Percentiles rank a stretch among this genome's conserved stretches.
Conservation (phyloP, 2,329 filamentous ascomycete species). For the Neofusicoccum laricinum region DNA sequence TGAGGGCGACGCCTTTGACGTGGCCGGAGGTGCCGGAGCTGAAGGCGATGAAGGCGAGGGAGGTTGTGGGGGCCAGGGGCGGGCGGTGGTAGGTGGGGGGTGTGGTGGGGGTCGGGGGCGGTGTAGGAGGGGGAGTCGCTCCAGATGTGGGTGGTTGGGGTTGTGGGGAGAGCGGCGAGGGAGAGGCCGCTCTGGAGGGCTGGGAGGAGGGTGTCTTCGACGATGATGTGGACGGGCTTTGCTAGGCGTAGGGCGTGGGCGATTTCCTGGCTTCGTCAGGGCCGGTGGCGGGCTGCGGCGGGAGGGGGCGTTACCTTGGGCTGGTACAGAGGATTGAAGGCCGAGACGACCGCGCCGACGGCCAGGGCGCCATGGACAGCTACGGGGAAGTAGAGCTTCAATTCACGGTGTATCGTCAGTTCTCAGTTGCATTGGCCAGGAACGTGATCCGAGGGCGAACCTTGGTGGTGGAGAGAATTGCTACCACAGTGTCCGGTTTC, state of each 20-base stretch:
- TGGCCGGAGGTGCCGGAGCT: conserved; percentile 25
- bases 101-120: not conserved
- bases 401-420: not conserved
- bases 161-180: not conserved
- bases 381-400: not conserved
- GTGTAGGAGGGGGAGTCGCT: not conserved
- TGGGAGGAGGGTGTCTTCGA: not conserved
- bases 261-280: not conserved
- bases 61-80: not conserved
- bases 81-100: not conserved
- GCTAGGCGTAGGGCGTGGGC: not conserved
- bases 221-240: not conserved
- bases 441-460: not conserved
- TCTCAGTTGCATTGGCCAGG: not conserved
- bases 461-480: not conserved
- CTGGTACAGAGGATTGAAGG: not conserved
- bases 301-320: not conserved
- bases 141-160: not conserved
- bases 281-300: not conserved
- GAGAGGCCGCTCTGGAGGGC: not conserved
- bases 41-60: conserved; percentile 19
- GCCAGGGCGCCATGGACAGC: not conserved
- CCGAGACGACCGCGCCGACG: not conserved
- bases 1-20: conserved; percentile 24
- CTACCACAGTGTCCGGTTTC: not conserved